Evolutionary conservation across 2,329 filamentous ascomycete genomes (phyloP), one percentile per base, ranked within the genome.

Genomic region (Talaromyces amestolkiae): DNA sequence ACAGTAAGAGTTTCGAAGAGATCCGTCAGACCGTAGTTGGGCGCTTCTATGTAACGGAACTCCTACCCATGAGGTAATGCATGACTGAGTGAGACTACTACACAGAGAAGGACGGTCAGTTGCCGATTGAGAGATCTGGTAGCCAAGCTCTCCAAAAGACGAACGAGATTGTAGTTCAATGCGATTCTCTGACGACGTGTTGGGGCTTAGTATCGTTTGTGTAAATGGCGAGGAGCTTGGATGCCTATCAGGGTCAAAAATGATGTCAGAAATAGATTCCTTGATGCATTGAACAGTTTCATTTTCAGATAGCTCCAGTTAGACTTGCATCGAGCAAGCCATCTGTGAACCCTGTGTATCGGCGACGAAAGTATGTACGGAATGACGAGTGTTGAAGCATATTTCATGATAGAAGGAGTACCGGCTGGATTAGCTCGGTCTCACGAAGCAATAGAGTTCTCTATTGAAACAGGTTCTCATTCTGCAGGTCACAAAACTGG

Each of bases 1-100:
- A 31, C 27, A 67, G 66, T 63, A 54, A 27, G 27, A 47, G 63
- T 65, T 58, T 65, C 49, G 22, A 65, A 67, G 13, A 58, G 63
- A 58, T 67, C 51, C 56, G 35, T 58, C 63, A 51, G 39, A 49
- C 15, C 19, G 39, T 59, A 65, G 35, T 59, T 62, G 51, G 58
- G 45, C 54, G 27, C 33, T n/a, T 22, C 49, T 45, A 67, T 63
- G 59, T 31, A 61, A 24, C 58, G 58, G 43, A 67, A 67, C 64
- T 67, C 63, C 35, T 33, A 45, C 41, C 63, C 37, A 62, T 65
- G 63, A 3, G 65, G 63, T 49, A 65, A 62, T 51, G 47, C 62
- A 61, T 67, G 65, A 24, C 65, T 31, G 17, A 66, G 49, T 39
- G 43, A 64, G 43, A 66, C 51, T 64, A 51, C 39, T n/a, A 66